Conservation (phyloP, 2,329 filamentous ascomycete genomes). For the Sclerotinia trifoliorum region DNA sequence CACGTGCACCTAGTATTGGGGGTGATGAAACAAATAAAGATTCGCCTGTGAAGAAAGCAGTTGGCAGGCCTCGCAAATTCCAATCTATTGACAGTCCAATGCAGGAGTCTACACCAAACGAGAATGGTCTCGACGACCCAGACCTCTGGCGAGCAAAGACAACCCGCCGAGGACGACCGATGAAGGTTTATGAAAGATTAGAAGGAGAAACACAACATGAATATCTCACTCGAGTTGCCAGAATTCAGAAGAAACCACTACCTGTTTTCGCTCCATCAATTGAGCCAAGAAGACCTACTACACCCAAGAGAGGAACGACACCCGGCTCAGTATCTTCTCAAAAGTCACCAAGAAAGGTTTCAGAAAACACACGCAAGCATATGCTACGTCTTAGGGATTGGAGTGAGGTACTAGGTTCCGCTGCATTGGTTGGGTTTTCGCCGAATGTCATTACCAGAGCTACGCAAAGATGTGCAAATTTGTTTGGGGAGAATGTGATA, state of each 20-base stretch:
- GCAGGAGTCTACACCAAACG: background rate
- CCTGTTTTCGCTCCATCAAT: slow-evolving; percentile 38
- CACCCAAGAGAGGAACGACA: slow-evolving; percentile 2
- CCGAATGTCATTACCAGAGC: slow-evolving; percentile 64
- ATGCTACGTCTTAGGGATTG: slow-evolving; percentile 59
- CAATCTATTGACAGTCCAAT: slow-evolving; percentile 23
- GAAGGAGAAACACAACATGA: slow-evolving; percentile 43
- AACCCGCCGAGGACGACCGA: slow-evolving; percentile 32
- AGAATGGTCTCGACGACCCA: slow-evolving; percentile 10
- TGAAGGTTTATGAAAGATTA: slow-evolving; percentile 33
- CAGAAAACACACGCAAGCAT: slow-evolving; percentile 15
- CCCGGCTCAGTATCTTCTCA: slow-evolving; percentile 16
- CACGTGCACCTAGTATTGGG: slow-evolving; percentile 13
- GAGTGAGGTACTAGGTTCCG: slow-evolving; percentile 80
- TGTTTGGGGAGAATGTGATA: slow-evolving; percentile 73
- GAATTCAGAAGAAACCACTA: slow-evolving; percentile 44
- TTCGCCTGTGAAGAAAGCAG: slow-evolving; percentile 23
- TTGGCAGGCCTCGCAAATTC: slow-evolving; percentile 34
- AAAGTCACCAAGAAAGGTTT: slow-evolving; percentile 21
- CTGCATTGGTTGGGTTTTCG: slow-evolving; percentile 71
- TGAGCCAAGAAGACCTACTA: slow-evolving; percentile 9
- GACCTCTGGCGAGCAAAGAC: slow-evolving; percentile 28
- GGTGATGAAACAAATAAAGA: background rate
- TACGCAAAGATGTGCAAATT: slow-evolving; percentile 67
- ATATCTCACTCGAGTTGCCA: slow-evolving; percentile 50